These are phyloP conservation scores for Triglochin maritima DNA, from an alignment of 106 monocot species.

Conservation along the genomic window DNA sequence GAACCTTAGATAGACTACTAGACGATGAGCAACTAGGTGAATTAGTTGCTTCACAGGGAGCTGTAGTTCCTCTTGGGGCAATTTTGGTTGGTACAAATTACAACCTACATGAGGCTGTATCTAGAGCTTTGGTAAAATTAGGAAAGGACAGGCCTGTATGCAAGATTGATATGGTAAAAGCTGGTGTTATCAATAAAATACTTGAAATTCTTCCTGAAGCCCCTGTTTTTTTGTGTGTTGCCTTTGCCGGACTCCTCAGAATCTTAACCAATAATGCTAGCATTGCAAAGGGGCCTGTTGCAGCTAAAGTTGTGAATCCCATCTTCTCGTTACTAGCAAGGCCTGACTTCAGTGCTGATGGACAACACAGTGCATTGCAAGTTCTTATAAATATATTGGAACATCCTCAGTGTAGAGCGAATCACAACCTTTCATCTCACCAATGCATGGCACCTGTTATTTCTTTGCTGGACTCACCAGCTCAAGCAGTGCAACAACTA, in stretches of 20 bases:
- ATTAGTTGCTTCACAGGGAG: conserved; percentile 66
- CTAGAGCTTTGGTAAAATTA: conserved; percentile 72
- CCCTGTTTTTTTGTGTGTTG: conserved; percentile 77
- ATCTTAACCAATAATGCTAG: conserved; percentile 92
- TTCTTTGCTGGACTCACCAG: conserved; percentile 58
- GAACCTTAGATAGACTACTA: conserved; percentile 73
- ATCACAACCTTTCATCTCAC: conserved; percentile 52
- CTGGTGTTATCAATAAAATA: conserved; percentile 70
- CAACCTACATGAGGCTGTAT: conserved; percentile 67
- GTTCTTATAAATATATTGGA: conserved; percentile 95
- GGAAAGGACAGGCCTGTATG: conserved; percentile 82
- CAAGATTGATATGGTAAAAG: conserved; percentile 94
- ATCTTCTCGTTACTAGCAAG: conserved; percentile 53
- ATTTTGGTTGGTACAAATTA: conserved; percentile 70
- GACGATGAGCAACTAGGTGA: conserved; percentile 84
- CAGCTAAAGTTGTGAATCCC: conserved; percentile 78
- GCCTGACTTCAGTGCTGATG: conserved; percentile 67
- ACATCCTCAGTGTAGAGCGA: conserved; percentile 69
- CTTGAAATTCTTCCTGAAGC: conserved; percentile 74
- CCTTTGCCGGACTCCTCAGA: conserved; percentile 65
- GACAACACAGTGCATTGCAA: conserved; percentile 75
- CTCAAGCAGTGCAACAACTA: conserved; percentile 80
- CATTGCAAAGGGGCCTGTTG: conserved; percentile 86
- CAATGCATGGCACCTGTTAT: conserved; percentile 72
- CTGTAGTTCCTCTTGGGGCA: conserved; percentile 67